Percentiles rank a stretch among this genome's conserved stretches.
Evolutionary conservation across 176 grass and related monocot genomes (phyloP).

Genomic region (Saccharum officinarum): DNA sequence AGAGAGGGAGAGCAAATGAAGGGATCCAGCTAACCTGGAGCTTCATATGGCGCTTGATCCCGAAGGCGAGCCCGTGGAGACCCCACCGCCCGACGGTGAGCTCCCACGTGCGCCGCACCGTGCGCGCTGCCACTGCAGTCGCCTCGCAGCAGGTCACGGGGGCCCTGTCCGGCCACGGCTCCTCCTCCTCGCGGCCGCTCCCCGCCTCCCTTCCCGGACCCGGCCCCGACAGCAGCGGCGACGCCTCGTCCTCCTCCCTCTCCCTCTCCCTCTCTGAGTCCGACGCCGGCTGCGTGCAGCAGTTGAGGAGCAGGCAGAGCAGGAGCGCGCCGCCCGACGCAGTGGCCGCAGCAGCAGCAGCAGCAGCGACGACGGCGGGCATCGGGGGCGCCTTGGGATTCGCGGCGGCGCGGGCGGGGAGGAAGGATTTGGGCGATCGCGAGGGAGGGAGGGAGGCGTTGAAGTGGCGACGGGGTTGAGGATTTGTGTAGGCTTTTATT

Average conservation of each 20-base stretch:
- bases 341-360: constrained; percentile 32
- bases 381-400: constrained; percentile 24
- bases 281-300: constrained; percentile 17
- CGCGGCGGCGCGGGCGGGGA: not conserved
- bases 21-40: constrained; percentile 43
- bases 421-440: constrained; percentile 49
- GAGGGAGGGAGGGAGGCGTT: constrained; percentile 4
- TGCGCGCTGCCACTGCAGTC: constrained; percentile 39
- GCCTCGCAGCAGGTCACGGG: constrained; percentile 59
- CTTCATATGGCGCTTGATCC: constrained; percentile 73
- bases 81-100: constrained; percentile 62
- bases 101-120: constrained; percentile 45
- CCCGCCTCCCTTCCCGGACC: constrained; percentile 8
- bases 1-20: not conserved
- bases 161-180: constrained; percentile 40
- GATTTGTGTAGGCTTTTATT: not conserved
- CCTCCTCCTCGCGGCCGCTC: too few relatives aligned
- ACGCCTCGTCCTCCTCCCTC: not conserved
- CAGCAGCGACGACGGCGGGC: constrained; percentile 44
- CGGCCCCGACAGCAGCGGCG: constrained; percentile 25
- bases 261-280: too few relatives aligned
- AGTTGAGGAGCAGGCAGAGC: constrained; percentile 35
- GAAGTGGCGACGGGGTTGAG: constrained; percentile 40
- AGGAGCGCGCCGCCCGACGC: constrained; percentile 45
- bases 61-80: constrained; percentile 56